Evolutionary conservation across 2,329 filamentous ascomycete species (phyloP).

Genomic region (Neoarthrinium moseri): DNA sequence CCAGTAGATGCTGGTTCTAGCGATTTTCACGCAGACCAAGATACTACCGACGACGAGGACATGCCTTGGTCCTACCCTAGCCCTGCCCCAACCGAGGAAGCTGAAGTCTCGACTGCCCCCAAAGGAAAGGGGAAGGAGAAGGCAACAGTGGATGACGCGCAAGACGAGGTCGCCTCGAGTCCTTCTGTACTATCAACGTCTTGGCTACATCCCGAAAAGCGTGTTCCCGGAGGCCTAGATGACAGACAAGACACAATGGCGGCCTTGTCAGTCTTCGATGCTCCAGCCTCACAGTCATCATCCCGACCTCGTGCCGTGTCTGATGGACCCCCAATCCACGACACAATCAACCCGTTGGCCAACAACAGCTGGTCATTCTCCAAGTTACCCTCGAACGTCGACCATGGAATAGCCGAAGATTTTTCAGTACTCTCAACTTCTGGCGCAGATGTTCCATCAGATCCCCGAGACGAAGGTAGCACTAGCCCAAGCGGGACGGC

Average conservation of each 20-base stretch:
- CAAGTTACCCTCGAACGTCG: slow-evolving; percentile 29
- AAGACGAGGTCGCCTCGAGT: too few species aligned
- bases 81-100: background rate
- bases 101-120: background rate
- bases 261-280: background rate
- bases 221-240: too few species aligned
- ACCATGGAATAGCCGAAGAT: background rate
- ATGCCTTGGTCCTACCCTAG: background rate
- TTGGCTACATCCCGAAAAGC: too few species aligned
- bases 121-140: slow-evolving; percentile 22
- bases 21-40: too few species aligned
- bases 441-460: background rate
- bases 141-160: too few species aligned
- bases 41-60: too few species aligned
- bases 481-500: too few species aligned
- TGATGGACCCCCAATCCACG: slow-evolving; percentile 49
- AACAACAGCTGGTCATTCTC: slow-evolving; percentile 63
- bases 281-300: slow-evolving; percentile 4
- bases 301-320: slow-evolving; percentile 53
- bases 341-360: slow-evolving; percentile 49
- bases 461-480: too few species aligned
- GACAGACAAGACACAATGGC: too few species aligned
- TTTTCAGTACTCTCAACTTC: background rate
- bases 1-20: too few species aligned
- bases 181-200: too few species aligned